These are phyloP conservation scores for Corchorus olitorius DNA, from an alignment of 345 rosid genomes.

Conservation along the genomic window DNA sequence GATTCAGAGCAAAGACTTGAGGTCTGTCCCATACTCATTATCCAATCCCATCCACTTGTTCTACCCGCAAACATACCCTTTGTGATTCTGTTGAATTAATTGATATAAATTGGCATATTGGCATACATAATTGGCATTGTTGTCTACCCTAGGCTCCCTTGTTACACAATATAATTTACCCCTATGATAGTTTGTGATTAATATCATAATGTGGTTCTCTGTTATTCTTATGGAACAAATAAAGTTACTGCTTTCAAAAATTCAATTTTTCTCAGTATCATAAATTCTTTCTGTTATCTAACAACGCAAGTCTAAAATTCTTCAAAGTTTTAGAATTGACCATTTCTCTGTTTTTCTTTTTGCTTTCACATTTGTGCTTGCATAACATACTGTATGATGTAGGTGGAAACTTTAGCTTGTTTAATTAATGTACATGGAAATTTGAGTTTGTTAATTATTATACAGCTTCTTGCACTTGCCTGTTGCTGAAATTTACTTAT, in stretches of 20 bases:
- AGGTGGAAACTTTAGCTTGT: neutral
- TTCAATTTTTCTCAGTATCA: too few relatives aligned
- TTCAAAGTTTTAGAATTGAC: neutral
- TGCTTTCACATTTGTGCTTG: neutral
- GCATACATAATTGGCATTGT: neutral
- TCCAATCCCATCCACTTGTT: too few relatives aligned
- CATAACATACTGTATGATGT: neutral
- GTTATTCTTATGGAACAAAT: neutral
- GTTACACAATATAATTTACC: neutral
- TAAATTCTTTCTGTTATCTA: neutral
- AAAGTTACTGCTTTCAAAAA: too few relatives aligned
- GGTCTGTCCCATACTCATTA: constrained; percentile 47
- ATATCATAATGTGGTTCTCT: neutral
- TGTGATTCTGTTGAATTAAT: constrained; percentile 5
- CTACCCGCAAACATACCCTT: neutral
- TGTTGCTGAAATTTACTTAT: constrained; percentile 16
- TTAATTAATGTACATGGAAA: neutral
- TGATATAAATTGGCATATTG: neutral
- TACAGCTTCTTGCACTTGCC: neutral
- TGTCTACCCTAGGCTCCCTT: neutral
- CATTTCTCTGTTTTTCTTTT: neutral
- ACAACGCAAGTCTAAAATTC: neutral
- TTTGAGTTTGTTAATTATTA: neutral
- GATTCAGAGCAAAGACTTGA: constrained; percentile 84
- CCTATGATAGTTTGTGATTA: neutral